Conservation (phyloP, 2,329 filamentous ascomycete genomes). For the Pseudogymnoascus sp. region DNA sequence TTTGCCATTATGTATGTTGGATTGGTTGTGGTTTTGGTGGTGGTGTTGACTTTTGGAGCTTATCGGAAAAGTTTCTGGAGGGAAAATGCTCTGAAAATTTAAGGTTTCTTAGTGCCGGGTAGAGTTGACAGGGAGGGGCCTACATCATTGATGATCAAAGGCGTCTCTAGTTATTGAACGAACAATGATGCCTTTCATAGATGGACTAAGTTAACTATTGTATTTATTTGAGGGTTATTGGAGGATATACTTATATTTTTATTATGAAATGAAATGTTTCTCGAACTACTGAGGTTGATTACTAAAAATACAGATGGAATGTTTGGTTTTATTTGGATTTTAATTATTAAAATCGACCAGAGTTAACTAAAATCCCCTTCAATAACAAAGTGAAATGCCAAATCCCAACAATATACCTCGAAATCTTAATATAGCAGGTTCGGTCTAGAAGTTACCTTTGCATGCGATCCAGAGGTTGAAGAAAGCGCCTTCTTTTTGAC, state of each 20-base stretch:
- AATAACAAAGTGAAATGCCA: neutral
- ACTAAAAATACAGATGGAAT: too few relatives aligned
- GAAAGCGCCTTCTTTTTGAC: neutral
- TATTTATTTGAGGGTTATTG: too few relatives aligned
- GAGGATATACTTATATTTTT: neutral
- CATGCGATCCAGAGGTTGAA: neutral
- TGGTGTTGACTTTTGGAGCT: neutral
- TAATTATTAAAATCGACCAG: too few relatives aligned
- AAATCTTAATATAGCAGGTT: too few relatives aligned
- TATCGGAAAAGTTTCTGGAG: slow-evolving; percentile 8
- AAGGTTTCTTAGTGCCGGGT: slow-evolving; percentile 9
- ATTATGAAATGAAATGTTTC: too few relatives aligned
- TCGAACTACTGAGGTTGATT: too few relatives aligned
- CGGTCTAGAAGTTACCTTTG: too few relatives aligned
- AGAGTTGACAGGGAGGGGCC: slow-evolving; percentile 3
- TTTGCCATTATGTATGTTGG: slow-evolving; percentile 2
- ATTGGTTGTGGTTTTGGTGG: neutral
- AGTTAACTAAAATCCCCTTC: too few relatives aligned
- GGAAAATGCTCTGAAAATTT: slow-evolving; percentile 5
- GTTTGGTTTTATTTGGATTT: too few relatives aligned
- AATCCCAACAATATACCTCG: neutral
- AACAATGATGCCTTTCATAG: neutral
- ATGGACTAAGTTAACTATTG: neutral
- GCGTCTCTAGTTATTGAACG: neutral
- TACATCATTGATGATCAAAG: neutral